phyloP scores from a whole-genome alignment of 202 grass and related monocot species.

The Carex sylvatica region DNA sequence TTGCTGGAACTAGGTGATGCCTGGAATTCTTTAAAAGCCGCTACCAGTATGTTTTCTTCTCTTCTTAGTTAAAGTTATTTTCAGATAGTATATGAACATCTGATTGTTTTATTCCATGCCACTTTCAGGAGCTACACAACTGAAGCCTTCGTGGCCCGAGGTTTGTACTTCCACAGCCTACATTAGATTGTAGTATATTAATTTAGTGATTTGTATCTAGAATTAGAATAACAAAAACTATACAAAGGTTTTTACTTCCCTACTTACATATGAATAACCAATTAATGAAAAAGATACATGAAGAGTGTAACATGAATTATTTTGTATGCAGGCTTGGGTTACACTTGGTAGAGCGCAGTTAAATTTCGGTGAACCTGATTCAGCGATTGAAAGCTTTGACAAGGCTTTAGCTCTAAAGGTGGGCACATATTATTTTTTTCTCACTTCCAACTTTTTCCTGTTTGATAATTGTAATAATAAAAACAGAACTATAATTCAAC shows the following conservation, averaged over 20 bases:
- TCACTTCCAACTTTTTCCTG: background rate
- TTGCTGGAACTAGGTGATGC: slow-evolving; percentile 81
- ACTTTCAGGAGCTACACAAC: slow-evolving; percentile 73
- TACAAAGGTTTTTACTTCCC: background rate
- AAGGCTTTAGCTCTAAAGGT: slow-evolving; percentile 67
- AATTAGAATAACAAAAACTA: background rate
- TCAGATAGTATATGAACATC: slow-evolving; percentile 3
- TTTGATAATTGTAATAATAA: background rate
- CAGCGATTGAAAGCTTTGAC: slow-evolving; percentile 61
- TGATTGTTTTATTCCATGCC: slow-evolving; percentile 30
- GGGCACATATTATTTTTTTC: background rate
- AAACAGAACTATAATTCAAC: background rate
- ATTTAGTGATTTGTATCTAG: slow-evolving; percentile 2
- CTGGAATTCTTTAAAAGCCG: slow-evolving; percentile 80
- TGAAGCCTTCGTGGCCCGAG: slow-evolving; percentile 73
- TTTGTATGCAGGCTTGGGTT: slow-evolving; percentile 57
- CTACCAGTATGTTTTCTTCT: slow-evolving; percentile 45
- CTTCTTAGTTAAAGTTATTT: slow-evolving; percentile 15
- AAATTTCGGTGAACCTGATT: slow-evolving; percentile 92
- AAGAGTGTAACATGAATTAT: background rate
- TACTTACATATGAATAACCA: background rate
- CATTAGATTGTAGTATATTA: background rate
- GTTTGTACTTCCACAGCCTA: slow-evolving; percentile 21
- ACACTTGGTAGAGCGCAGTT: slow-evolving; percentile 88
- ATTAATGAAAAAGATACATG: background rate